Conservation (phyloP, 495 filamentous ascomycete species). For the Mytilinidion resinicola region DNA sequence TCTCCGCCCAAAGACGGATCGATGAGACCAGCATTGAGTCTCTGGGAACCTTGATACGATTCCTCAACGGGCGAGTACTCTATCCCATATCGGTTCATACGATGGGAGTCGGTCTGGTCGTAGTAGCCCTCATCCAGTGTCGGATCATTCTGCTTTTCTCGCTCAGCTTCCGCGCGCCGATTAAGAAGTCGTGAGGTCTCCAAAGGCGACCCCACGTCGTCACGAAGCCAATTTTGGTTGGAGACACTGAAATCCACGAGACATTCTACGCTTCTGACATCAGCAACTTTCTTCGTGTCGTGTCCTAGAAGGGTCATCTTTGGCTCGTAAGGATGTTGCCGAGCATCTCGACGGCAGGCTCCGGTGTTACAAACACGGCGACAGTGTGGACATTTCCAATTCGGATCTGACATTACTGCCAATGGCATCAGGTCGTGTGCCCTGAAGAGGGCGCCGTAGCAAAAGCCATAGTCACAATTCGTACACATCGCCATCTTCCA, state of each 20-base stretch:
- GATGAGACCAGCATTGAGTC: conserved; percentile 11
- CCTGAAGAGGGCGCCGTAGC: conserved; percentile 81
- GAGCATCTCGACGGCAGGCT: conserved; percentile 56
- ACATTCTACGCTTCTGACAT: conserved; percentile 79
- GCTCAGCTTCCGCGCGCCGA: conserved; percentile 46
- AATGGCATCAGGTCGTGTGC: conserved; percentile 83
- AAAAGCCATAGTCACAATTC: conserved; percentile 66
- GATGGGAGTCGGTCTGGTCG: conserved; percentile 19
- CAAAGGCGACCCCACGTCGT: conserved; percentile 39
- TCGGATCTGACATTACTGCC: conserved; percentile 64
- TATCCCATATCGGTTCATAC: conserved; percentile 14
- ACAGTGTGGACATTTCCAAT: conserved; percentile 87
- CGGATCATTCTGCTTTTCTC: conserved; percentile 41
- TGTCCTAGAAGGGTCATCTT: conserved; percentile 79
- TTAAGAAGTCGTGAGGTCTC: conserved; percentile 45
- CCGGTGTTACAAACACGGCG: conserved; percentile 76
- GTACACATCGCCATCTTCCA: conserved; percentile 80
- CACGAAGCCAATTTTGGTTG: conserved; percentile 71
- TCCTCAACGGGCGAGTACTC: conserved; percentile 20
- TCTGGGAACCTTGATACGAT: background rate
- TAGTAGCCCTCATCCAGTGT: conserved; percentile 34
- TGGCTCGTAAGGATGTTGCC: conserved; percentile 67
- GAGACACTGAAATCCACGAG: conserved; percentile 79
- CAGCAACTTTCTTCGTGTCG: conserved; percentile 80
- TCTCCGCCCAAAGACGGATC: conserved; percentile 13